A percentile compares a stretch with the other conserved stretches of the same genome.
Conservation (phyloP, 2,329 filamentous ascomycete genomes). For the Talaromyces albobiverticillius region DNA sequence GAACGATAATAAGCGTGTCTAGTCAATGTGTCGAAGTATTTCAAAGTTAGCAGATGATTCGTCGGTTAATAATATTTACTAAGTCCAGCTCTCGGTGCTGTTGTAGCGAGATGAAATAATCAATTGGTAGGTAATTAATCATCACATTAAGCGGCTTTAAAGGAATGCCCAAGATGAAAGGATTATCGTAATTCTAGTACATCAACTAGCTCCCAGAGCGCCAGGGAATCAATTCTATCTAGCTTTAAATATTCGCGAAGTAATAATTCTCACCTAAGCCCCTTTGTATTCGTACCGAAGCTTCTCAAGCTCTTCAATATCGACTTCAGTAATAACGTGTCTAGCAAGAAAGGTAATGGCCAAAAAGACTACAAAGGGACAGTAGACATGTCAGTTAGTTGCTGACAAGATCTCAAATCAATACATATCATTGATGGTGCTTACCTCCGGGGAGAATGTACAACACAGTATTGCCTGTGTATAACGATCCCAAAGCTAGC, state of each 20-base stretch:
- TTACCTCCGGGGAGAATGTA: constrained; percentile 39
- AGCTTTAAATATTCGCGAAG: not conserved
- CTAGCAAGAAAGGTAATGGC: constrained; percentile 29
- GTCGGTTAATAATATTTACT: not conserved
- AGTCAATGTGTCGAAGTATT: not conserved
- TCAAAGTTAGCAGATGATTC: not conserved
- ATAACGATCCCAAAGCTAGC: constrained; percentile 27
- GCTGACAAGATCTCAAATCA: not conserved
- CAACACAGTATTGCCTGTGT: constrained; percentile 21
- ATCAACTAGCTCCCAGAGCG: not conserved
- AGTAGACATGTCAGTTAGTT: not conserved
- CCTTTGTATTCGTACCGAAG: constrained; percentile 43
- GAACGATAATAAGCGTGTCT: not conserved
- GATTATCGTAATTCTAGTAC: not conserved
- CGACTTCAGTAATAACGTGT: constrained; percentile 37
- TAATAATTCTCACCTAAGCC: constrained; percentile 23
- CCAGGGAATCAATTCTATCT: too few relatives aligned
- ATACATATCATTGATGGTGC: constrained; percentile 13
- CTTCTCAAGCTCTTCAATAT: constrained; percentile 35
- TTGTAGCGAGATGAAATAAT: not conserved
- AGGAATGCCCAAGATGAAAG: too few relatives aligned
- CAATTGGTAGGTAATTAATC: not conserved
- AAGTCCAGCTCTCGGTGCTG: not conserved
- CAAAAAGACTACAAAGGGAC: constrained; percentile 29
- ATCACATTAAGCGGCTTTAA: not conserved